phyloP scores from a whole-genome alignment of 371 early-diverging fungal species.

The Mucor ambiguus region DNA sequence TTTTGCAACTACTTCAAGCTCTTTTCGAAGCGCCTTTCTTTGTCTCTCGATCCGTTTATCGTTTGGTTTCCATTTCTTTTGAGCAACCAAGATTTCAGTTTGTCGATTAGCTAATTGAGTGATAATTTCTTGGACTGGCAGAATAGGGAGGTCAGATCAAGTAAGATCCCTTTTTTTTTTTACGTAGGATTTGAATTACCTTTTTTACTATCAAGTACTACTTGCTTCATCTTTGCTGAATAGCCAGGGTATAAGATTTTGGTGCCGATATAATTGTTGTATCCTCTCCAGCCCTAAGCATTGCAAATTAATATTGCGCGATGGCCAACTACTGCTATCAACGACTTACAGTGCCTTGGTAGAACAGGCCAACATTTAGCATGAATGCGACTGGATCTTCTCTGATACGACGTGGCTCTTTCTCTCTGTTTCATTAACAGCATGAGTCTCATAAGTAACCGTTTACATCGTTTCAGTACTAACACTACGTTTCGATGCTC shows the following conservation, averaged over 20 bases:
- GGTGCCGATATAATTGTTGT: conserved; percentile 77
- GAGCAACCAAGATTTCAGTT: conserved; percentile 35
- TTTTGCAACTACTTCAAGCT: conserved; percentile 59
- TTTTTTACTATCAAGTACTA: conserved; percentile 53
- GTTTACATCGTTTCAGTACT: background rate
- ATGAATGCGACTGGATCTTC: conserved; percentile 82
- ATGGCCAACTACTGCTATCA: background rate
- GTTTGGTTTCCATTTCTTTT: conserved; percentile 28
- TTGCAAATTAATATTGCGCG: background rate
- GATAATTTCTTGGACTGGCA: conserved; percentile 47
- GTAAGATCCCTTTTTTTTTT: background rate
- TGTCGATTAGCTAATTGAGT: conserved; percentile 51
- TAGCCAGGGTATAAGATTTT: conserved; percentile 74
- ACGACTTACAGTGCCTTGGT: conserved; percentile 67
- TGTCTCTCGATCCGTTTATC: conserved; percentile 29
- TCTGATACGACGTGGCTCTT: conserved; percentile 69
- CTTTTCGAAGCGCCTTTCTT: conserved; percentile 47
- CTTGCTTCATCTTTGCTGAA: conserved; percentile 59
- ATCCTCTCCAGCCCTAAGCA: conserved; percentile 77
- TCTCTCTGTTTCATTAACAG: conserved; percentile 37
- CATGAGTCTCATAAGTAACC: background rate
- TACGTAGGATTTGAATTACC: conserved; percentile 29
- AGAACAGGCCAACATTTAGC: conserved; percentile 70
- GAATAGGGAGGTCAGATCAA: background rate
- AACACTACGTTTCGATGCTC: conserved; percentile 40